Evolutionary conservation across 176 grass and related monocot species (phyloP).

Genomic region (Calamus simplicifolius): DNA sequence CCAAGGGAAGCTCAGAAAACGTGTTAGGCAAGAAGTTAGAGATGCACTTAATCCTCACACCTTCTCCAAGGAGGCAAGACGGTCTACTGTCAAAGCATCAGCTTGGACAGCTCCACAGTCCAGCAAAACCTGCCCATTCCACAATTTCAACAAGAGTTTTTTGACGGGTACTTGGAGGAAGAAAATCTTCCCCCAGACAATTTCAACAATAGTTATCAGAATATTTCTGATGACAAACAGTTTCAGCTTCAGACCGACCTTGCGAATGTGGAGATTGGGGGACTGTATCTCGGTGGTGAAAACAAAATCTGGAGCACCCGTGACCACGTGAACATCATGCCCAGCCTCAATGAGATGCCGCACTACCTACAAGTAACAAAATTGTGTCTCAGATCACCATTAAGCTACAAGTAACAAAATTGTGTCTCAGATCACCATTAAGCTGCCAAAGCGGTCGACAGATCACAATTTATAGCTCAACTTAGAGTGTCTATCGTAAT

Average conservation of each 20-base stretch:
- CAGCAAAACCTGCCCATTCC: slow-evolving; percentile 51
- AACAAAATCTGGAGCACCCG: slow-evolving; percentile 82
- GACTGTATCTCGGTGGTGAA: slow-evolving; percentile 85
- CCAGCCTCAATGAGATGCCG: slow-evolving; percentile 74
- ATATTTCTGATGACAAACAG: no score
- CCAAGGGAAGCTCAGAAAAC: background rate
- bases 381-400: no score
- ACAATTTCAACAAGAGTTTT: slow-evolving; percentile 3
- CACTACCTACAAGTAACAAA: slow-evolving; percentile 51
- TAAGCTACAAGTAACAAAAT: background rate
- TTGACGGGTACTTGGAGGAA: no score
- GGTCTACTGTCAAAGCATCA: slow-evolving; percentile 93
- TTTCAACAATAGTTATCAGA: no score
- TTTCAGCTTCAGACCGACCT: slow-evolving; percentile 20
- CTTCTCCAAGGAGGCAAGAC: slow-evolving; percentile 90
- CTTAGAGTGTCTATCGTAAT: no score
- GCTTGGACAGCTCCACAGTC: slow-evolving; percentile 98
- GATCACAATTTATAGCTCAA: no score
- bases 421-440: no score
- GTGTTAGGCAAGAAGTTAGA: background rate
- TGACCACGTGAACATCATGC: slow-evolving; percentile 94
- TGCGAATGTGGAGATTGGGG: slow-evolving; percentile 70
- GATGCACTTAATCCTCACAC: slow-evolving; percentile 9
- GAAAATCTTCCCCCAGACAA: background rate
- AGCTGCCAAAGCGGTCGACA: no score